Conservation (phyloP, 768 basidiomycete genomes). For the Tulasnella sp. region DNA sequence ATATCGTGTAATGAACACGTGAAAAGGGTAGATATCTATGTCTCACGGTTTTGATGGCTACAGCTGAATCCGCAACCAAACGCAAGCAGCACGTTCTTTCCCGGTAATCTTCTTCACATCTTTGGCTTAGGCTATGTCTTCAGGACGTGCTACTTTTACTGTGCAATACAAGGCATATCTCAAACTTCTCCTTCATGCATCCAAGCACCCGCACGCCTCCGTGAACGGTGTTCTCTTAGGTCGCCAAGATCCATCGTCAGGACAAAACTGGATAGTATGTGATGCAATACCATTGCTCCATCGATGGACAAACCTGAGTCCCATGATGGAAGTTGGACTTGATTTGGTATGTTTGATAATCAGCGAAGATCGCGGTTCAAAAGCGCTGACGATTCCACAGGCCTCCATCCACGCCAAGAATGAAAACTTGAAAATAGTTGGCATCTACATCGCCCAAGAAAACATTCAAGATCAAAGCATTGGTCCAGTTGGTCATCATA, state of each 20-base stretch:
- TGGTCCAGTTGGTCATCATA: slow-evolving; percentile 51
- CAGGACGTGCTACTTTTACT: background rate
- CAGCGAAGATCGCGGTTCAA: background rate
- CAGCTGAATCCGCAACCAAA: too few relatives aligned
- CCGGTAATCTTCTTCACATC: too few relatives aligned
- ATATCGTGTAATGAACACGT: too few relatives aligned
- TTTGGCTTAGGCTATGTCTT: background rate
- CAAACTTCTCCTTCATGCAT: slow-evolving; percentile 65
- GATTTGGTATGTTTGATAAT: slow-evolving; percentile 43
- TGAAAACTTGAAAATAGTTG: slow-evolving; percentile 43
- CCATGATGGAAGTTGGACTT: slow-evolving; percentile 77
- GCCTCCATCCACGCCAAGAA: slow-evolving; percentile 46
- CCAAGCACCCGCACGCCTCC: slow-evolving; percentile 61
- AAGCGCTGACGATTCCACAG: slow-evolving; percentile 26
- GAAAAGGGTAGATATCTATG: too few relatives aligned
- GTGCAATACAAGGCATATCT: slow-evolving; percentile 37
- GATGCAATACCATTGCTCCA: slow-evolving; percentile 70
- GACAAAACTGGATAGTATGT: slow-evolving; percentile 17
- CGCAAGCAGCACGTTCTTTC: too few relatives aligned
- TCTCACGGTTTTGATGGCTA: too few relatives aligned
- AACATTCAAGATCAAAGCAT: slow-evolving; percentile 46
- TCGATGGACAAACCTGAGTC: slow-evolving; percentile 71
- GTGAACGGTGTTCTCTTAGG: slow-evolving; percentile 73
- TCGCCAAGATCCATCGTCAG: slow-evolving; percentile 24
- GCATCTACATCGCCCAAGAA: slow-evolving; percentile 66